phyloP scores from a whole-genome alignment of 2,329 filamentous ascomycete species.

The Monosporascus sp. region DNA sequence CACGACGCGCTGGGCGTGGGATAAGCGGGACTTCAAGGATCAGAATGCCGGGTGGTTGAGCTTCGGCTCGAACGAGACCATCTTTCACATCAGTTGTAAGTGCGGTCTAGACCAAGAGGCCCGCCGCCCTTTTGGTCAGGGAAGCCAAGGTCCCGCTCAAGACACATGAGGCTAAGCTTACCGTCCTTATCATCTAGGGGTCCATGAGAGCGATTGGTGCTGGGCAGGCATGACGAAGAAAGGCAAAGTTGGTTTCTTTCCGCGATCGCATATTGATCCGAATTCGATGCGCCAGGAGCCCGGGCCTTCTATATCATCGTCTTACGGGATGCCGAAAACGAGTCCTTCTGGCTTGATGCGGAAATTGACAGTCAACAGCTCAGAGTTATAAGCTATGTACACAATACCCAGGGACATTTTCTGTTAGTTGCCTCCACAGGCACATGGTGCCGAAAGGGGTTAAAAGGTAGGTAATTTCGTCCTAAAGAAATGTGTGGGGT shows the following conservation, averaged over 20 bases:
- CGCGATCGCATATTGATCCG: slow-evolving; percentile 42
- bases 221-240: slow-evolving; percentile 50
- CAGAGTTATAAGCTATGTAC: neutral
- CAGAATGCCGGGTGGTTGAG: slow-evolving; percentile 24
- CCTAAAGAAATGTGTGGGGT: no score
- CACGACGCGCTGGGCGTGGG: slow-evolving; percentile 28
- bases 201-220: slow-evolving; percentile 48
- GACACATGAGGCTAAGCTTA: neutral
- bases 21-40: slow-evolving; percentile 27
- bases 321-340: neutral
- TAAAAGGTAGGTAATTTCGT: no score
- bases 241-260: slow-evolving; percentile 50
- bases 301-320: neutral
- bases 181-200: slow-evolving; percentile 27
- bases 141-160: neutral
- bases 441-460: no score
- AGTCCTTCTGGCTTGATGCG: neutral
- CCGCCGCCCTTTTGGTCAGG: neutral
- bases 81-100: slow-evolving; percentile 46
- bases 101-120: slow-evolving; percentile 7
- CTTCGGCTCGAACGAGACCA: slow-evolving; percentile 44
- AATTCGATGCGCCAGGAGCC: slow-evolving; percentile 36
- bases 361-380: neutral
- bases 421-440: no score
- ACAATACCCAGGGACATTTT: neutral